Base-by-base conservation (phyloP, 768 basidiomycete genomes). In the Fomitopsis serialis region DNA sequence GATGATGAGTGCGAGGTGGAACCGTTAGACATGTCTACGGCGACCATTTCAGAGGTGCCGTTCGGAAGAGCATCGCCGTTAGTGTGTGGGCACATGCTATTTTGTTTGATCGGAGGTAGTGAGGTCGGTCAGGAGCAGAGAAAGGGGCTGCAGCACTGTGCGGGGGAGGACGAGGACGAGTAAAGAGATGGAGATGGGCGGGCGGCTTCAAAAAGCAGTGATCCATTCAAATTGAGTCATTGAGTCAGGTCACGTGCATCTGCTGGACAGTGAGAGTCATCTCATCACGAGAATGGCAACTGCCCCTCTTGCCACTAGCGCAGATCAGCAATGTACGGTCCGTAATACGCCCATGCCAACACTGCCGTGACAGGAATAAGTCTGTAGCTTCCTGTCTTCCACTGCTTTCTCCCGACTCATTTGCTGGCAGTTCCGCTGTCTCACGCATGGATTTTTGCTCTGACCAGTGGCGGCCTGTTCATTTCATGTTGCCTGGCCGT, bases 11-110 rank as follows among this genome's bases (percentile, higher is more conserved):
- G 61, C 13, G 37, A 40, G 19, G 67, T 63, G 60, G 63, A 53
- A 63, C 78, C 71, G 58, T 77, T 81, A 62, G 71, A 67, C 56
- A 81, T 72, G 50, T 83, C 81, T 48, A 92, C 78, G 27, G 78
- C 67, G 51, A 93, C 88, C 89, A 92, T 89, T 50, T 93, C 79
- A 54, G 68, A 64, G 51, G 68, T 72, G 54, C 71, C 74, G 44
- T 71, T 62, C 42, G 79, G 67, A 45, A 72, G 55, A n/a, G 70
- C 50, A 62, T 84, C 79, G 54, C 69, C 74, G 71, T 76, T 81
- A 61, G 71, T 66, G 67, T 78, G 78, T 34, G 84, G 82, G 67
- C 86, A 89, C 85, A 88, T 88, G 46, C 13, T 32, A 27, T 3
- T 25, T 11, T 29, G n/a, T 22, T 40, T 15, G 19, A 17, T 15